Evolutionary conservation across 208 protist genomes (phyloP).

Genomic region (Crithidia sp.): DNA sequence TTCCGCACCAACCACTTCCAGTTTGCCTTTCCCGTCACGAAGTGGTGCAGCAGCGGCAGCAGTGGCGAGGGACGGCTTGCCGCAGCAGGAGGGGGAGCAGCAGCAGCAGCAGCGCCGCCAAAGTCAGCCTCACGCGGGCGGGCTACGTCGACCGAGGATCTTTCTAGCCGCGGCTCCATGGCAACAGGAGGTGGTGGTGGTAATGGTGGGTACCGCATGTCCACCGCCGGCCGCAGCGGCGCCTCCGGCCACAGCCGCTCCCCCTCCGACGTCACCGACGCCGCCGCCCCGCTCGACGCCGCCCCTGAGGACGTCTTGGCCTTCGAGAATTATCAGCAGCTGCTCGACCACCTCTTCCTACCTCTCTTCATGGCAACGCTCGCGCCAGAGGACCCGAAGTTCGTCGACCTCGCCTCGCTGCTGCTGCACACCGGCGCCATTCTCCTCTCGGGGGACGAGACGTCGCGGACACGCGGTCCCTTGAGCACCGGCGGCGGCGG

Average conservation of each 20-base stretch:
- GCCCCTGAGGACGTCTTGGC: slow-evolving; percentile 20
- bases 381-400: slow-evolving; percentile 89
- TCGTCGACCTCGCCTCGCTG: slow-evolving; percentile 93
- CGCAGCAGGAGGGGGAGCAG: not conserved
- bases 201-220: not conserved
- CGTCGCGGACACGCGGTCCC: slow-evolving; percentile 60
- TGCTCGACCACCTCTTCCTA: slow-evolving; percentile 97
- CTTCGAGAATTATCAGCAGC: slow-evolving; percentile 94
- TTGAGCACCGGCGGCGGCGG: not conserved
- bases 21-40: slow-evolving; percentile 65
- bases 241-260: not conserved
- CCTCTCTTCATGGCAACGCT: slow-evolving; percentile 98
- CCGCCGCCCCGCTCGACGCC: slow-evolving; percentile 17
- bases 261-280: not conserved
- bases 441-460: slow-evolving; percentile 96
- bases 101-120: not conserved
- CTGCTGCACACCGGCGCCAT: slow-evolving; percentile 95
- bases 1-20: slow-evolving; percentile 94
- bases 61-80: not conserved
- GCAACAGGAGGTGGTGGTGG: not conserved
- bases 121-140: not conserved
- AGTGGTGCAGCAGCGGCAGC: slow-evolving; percentile 22
- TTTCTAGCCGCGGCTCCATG: no score
- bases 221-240: not conserved
- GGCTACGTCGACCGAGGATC: not conserved